A percentile compares a stretch with the other conserved stretches of the same genome.
These are phyloP conservation scores for Basidiobolus heterosporus DNA, from an alignment of 371 early-diverging fungal genomes.

Conservation along the genomic window DNA sequence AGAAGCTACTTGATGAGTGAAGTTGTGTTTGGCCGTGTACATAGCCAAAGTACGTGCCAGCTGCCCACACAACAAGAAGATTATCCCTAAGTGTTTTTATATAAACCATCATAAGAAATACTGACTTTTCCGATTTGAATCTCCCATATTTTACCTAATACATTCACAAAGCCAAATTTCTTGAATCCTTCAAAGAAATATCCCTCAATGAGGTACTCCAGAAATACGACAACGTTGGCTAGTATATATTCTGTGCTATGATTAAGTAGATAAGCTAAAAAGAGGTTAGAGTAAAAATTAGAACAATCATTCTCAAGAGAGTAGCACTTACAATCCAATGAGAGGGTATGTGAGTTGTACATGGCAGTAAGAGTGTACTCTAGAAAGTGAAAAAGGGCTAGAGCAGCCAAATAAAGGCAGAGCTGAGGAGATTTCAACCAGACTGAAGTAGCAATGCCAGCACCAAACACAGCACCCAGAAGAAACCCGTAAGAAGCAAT, in stretches of 20 bases:
- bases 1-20: slow-evolving; percentile 58
- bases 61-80: slow-evolving; percentile 44
- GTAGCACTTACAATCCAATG: slow-evolving; percentile 37
- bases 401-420: slow-evolving; percentile 38
- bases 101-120: neutral
- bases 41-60: slow-evolving; percentile 51
- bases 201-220: slow-evolving; percentile 51
- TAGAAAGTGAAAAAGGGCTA: slow-evolving; percentile 53
- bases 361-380: slow-evolving; percentile 69
- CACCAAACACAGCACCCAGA: slow-evolving; percentile 39
- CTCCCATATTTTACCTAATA: slow-evolving; percentile 26
- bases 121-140: too few relatives aligned
- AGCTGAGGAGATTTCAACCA: slow-evolving; percentile 22
- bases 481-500: slow-evolving; percentile 45
- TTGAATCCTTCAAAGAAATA: slow-evolving; percentile 45
- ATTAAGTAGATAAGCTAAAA: slow-evolving; percentile 54
- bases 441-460: slow-evolving; percentile 22
- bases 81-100: slow-evolving; percentile 22
- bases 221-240: slow-evolving; percentile 43
- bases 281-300: neutral
- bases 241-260: slow-evolving; percentile 54
- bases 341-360: slow-evolving; percentile 37
- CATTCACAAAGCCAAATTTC: slow-evolving; percentile 26
- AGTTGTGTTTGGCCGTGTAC: slow-evolving; percentile 63
- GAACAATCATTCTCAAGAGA: neutral